Base-by-base conservation (phyloP, 1,284 basidiomycete genomes). In the Fomitopsis palustris region DNA sequence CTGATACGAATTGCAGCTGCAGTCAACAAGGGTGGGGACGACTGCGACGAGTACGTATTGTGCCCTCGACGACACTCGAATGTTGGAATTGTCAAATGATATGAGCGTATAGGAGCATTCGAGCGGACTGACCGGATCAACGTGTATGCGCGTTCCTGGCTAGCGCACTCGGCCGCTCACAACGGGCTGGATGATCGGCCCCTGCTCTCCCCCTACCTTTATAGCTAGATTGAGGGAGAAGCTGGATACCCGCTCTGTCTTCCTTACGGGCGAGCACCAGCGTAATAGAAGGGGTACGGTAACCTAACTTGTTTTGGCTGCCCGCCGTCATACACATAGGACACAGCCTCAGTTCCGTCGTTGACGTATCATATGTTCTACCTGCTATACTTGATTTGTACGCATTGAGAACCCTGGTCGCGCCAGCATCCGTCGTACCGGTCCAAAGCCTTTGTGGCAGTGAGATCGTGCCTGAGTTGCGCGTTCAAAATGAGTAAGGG, bases 381-480 rank as follows among this genome's bases (percentile, higher is more conserved):
- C 62, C 51, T 55, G 58, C 64, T 57, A 65, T 62, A 65, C 65
- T 67, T 23, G 43, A 64, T 68, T 64, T 66, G 65, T 61, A 39
- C 33, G 42, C 43, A 41, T 29, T 53, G 45, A 31, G 37, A 47
- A 54, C 31, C 35, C 33, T 37, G 57, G 53, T 37, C 57, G 41
- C 56, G 39, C 45, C 42, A 45, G 57, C 57, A 38, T 39, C 66
- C 63, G 62, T 63, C 41, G 52, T 55, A 58, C 49, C 62, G 53
- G 59, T 62, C 49, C 49, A 51, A 51, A 56, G 61, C 53, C 67
- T 65, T 70, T 69, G 70, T 69, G 71, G 71, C 71, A 69, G 69
- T 71, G 69, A 69, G 68, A 68, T 69, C 63, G 71, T 73, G 70
- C 71, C 71, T 73, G 71, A 63, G 29, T 52, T 41, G 19, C 54